Base-by-base conservation (phyloP, 2,329 filamentous ascomycete species). In the Exophiala sp. region DNA sequence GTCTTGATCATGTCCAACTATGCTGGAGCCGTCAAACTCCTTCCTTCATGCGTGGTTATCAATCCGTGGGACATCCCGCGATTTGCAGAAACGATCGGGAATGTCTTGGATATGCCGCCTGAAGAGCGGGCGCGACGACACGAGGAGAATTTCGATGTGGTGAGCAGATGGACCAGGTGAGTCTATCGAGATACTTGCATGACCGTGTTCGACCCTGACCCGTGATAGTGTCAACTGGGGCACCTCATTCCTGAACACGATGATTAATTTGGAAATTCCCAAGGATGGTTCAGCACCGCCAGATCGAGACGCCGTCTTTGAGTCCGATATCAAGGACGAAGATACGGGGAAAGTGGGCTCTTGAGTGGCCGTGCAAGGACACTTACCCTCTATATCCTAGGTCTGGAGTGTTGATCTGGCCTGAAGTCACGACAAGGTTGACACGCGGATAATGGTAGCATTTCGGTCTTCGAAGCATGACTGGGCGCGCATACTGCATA, bases 41-140 rank as follows among this genome's bases (percentile, higher is more conserved):
- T 96, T 46, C 91, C 90, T 57, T 89, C 89, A 41, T 87, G 85
- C 56, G 73, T 96, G 42, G 88, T 93, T 43, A 88, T 96, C 64
- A 96, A 97, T 68, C 91, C 91, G 0, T 95, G 91, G 82, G 95
- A 96, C 65, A 94, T 86, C 0, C 88, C 94, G 61, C 89, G 96
- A 65, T 77, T 96, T 37, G 87, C 90, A 14, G 86, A 90, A 60
- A 85, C 88, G 2, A 86, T 96, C 53, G 82, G 93, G 65, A 83
- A 89, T 50, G 87, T 88, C 14, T 83, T 95, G 39, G 93, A 85
- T 45, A 94, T 96, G 86, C 38, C 46, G 6, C 14, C 21, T 13
- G 22, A 50, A 14, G 55, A 57, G 37, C 45, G 52, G 16, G 46
- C 35, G n/a, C 8, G 29, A 27, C 43, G 48, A 19, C 40, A 55